Evolutionary conservation across 1,139 yeast species (phyloP).

Genomic region (Kodamaea sp.): DNA sequence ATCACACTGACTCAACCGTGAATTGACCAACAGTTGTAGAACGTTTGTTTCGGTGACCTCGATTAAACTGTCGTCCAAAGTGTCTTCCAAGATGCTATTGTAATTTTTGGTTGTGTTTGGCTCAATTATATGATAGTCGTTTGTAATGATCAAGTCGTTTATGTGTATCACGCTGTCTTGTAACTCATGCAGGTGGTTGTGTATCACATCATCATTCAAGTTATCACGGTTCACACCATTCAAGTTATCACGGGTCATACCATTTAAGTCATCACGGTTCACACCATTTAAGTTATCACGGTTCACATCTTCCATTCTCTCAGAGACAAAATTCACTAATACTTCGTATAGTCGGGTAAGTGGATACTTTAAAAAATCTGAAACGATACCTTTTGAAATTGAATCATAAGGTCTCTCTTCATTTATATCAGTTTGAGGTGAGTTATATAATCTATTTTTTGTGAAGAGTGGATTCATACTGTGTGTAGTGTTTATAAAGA

Average conservation of each 20-base stretch:
- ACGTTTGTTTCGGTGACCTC: constrained; percentile 6
- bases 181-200: too few species aligned
- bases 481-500: background rate
- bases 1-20: constrained; percentile 4
- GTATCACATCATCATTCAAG: too few species aligned
- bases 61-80: constrained; percentile 4
- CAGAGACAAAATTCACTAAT: too few species aligned
- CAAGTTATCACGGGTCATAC: too few species aligned
- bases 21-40: constrained; percentile 5
- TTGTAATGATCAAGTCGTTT: constrained; percentile 8
- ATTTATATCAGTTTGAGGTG: background rate
- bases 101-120: constrained; percentile 2
- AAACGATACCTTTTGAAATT: too few species aligned
- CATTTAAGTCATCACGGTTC: constrained; percentile 2
- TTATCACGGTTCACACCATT: too few species aligned
- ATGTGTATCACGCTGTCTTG: too few species aligned
- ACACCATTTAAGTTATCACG: constrained; percentile 3
- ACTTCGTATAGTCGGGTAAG: too few species aligned
- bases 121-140: constrained; percentile 14
- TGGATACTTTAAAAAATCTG: too few species aligned
- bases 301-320: background rate
- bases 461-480: constrained; percentile 1
- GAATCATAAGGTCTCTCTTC: background rate
- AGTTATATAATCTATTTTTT: background rate
- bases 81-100: constrained; percentile 13